phyloP scores from a whole-genome alignment of 106 monocot species.

The Platanthera zijinensis region DNA sequence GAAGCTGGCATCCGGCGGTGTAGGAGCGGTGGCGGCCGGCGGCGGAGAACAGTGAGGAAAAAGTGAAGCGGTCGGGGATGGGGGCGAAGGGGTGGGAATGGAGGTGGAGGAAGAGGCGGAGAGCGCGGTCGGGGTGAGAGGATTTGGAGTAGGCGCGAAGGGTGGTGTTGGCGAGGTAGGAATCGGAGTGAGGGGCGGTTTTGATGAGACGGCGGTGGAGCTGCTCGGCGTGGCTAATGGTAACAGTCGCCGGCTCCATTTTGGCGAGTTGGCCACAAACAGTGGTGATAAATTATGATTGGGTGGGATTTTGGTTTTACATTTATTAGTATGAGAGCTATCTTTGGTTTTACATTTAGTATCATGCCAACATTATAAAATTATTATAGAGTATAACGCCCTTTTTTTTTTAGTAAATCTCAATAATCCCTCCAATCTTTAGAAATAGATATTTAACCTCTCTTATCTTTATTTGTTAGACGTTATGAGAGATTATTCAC shows the following conservation, averaged over 20 bases:
- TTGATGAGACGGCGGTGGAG: slow-evolving; percentile 1
- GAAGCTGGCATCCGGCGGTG: slow-evolving; percentile 9
- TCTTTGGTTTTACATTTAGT: no score
- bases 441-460: no score
- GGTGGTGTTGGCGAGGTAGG: slow-evolving; percentile 4
- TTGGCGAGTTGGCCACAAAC: neutral
- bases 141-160: slow-evolving; percentile 12
- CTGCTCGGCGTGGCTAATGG: neutral
- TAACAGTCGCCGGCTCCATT: slow-evolving; percentile 4
- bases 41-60: slow-evolving; percentile 14
- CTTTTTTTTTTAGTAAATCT: no score
- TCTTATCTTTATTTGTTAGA: no score
- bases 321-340: no score
- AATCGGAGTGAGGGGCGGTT: slow-evolving; percentile 5
- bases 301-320: no score
- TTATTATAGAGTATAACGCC: no score
- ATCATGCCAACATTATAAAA: no score
- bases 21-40: slow-evolving; percentile 9
- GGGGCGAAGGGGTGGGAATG: neutral
- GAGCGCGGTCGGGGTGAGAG: neutral
- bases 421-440: no score
- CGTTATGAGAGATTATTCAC: no score
- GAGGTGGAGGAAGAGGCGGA: slow-evolving; percentile 5
- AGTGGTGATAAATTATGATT: no score
- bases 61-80: slow-evolving; percentile 2